These are phyloP conservation scores for Aspergillus ustus DNA, from an alignment of 2,329 filamentous ascomycete genomes.

Conservation along the genomic window DNA sequence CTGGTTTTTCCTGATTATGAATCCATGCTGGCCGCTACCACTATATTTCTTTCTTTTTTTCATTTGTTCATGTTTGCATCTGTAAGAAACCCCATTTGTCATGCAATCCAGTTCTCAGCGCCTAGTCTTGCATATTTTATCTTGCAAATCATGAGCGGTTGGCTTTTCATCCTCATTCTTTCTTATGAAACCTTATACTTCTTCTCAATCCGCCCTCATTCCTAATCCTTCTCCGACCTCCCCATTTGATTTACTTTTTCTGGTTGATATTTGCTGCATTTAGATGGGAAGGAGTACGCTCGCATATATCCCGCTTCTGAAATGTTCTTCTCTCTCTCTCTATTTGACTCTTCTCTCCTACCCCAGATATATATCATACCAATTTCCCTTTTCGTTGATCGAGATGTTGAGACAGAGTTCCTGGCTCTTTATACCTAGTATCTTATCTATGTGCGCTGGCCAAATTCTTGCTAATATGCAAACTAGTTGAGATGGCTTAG, in stretches of 20 bases:
- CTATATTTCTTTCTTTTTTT: constrained; percentile 19
- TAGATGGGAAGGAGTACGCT: constrained; percentile 33
- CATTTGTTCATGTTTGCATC: constrained; percentile 25
- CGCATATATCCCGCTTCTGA: constrained; percentile 32
- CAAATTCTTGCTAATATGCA: not conserved
- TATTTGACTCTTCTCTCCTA: not conserved
- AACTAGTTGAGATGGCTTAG: not conserved
- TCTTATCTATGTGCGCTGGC: not conserved
- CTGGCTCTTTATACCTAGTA: not conserved
- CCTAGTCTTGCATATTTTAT: constrained; percentile 30
- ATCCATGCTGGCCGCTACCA: constrained; percentile 20
- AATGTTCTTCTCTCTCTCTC: constrained; percentile 16
- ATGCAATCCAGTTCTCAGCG: constrained; percentile 27
- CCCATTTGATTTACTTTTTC: constrained; percentile 8
- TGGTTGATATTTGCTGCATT: constrained; percentile 32
- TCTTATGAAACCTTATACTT: not conserved
- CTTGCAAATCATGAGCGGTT: constrained; percentile 30
- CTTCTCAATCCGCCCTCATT: not conserved
- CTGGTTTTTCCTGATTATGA: constrained; percentile 24
- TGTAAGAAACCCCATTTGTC: constrained; percentile 25
- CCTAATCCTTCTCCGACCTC: not conserved
- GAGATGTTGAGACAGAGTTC: not conserved
- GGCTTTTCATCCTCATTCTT: constrained; percentile 1
- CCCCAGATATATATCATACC: constrained; percentile 14
- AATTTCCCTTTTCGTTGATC: not conserved